Percentiles rank a stretch among this genome's conserved stretches.
Conservation (phyloP, 1,284 basidiomycete species). For the Ceraceosorus bombacis region DNA sequence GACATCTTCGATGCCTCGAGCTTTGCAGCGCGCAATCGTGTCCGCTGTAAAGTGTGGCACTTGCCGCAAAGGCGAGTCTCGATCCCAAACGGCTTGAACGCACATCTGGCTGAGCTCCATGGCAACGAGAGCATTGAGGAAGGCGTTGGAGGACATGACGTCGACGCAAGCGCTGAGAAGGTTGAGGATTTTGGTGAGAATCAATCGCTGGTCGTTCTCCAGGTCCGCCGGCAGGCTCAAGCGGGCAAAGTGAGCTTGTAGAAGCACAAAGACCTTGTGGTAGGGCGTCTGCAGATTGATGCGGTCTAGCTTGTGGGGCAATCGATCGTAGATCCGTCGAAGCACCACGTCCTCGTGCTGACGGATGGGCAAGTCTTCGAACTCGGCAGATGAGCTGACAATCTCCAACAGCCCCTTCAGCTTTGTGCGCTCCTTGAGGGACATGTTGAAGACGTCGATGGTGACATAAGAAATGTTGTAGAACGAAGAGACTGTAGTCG, state of each 20-base stretch:
- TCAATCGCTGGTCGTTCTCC: constrained; percentile 75
- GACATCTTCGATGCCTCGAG: constrained; percentile 38
- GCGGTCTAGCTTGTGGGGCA: constrained; percentile 77
- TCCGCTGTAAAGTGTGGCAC: constrained; percentile 79
- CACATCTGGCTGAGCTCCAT: constrained; percentile 99
- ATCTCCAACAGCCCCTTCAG: constrained; percentile 93
- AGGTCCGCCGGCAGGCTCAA: constrained; percentile 85
- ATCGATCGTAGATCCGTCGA: constrained; percentile 84
- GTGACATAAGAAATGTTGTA: constrained; percentile 72
- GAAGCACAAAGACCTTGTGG: constrained; percentile 94
- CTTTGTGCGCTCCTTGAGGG: constrained; percentile 93
- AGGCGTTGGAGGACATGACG: constrained; percentile 94
- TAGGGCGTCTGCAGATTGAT: constrained; percentile 88
- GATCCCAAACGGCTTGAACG: constrained; percentile 96
- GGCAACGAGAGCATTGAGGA: constrained; percentile 84
- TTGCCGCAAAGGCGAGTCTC: constrained; percentile 66
- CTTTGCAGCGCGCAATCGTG: constrained; percentile 73
- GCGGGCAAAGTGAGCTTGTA: constrained; percentile 94
- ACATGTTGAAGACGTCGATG: constrained; percentile 91
- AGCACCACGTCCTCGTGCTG: constrained; percentile 52
- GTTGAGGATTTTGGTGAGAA: constrained; percentile 83
- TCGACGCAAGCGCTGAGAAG: constrained; percentile 67
- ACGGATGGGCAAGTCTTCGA: constrained; percentile 86
- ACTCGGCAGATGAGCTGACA: constrained; percentile 89
- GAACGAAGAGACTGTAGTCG: constrained; percentile 57